Evolutionary conservation across 208 protist genomes (phyloP).

Genomic region (Lotmaria passim): DNA sequence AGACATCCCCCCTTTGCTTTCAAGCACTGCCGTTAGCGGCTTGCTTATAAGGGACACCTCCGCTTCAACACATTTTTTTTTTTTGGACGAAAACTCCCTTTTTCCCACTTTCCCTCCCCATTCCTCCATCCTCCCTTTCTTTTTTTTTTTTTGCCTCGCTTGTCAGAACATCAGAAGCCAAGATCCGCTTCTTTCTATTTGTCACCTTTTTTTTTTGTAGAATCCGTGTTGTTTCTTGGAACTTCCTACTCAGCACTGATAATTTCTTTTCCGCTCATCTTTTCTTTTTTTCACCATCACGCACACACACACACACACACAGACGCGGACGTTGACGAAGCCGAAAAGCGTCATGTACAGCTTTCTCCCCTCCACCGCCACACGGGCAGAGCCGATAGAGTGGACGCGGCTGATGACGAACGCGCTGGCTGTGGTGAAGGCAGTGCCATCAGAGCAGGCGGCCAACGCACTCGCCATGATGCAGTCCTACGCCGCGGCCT

Average conservation of each 20-base stretch:
- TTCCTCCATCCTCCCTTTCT: constrained; percentile 3
- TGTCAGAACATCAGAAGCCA: background rate
- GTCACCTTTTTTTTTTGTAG: background rate
- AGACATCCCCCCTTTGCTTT: too few relatives aligned
- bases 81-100: background rate
- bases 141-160: too few relatives aligned
- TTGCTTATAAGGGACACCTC: too few relatives aligned
- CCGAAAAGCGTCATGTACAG: constrained; percentile 19
- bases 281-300: too few relatives aligned
- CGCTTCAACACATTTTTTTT: too few relatives aligned
- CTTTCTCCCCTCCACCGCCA: constrained; percentile 34
- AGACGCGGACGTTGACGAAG: too few relatives aligned
- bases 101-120: background rate
- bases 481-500: constrained; percentile 50
- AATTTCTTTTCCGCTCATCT: background rate
- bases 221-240: too few relatives aligned
- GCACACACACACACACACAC: too few relatives aligned
- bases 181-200: background rate
- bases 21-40: too few relatives aligned
- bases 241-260: background rate
- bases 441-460: constrained; percentile 27
- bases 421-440: constrained; percentile 34
- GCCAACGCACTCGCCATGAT: constrained; percentile 47
- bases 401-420: constrained; percentile 47
- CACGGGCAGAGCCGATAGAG: constrained; percentile 38